Evolutionary conservation across 2,329 filamentous ascomycete genomes (phyloP).

Genomic region (Huntiella moniliformis): DNA sequence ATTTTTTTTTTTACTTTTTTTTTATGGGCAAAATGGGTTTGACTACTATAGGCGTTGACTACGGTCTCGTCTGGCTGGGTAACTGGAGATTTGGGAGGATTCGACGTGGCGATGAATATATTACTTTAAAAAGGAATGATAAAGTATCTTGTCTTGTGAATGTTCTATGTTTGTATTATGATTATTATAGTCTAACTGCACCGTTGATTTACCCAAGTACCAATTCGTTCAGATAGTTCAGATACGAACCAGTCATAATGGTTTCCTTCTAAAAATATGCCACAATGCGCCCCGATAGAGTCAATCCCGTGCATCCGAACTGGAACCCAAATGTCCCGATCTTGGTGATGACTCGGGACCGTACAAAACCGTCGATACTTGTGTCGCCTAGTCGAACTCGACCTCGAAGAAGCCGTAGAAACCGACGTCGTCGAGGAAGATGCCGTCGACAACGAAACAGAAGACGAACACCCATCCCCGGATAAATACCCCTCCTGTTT

Average conservation of each 20-base stretch:
- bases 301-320: conserved; percentile 71
- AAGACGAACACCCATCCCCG: neutral
- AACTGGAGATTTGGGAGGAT: no score
- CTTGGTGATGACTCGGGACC: conserved; percentile 8
- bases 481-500: neutral
- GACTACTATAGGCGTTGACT: no score
- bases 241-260: conserved; percentile 64
- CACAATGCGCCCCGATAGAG: conserved; percentile 70
- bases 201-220: conserved; percentile 48
- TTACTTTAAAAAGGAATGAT: no score
- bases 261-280: conserved; percentile 54
- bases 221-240: conserved; percentile 48
- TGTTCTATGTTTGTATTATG: no score
- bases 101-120: no score
- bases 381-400: neutral
- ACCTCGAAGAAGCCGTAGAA: neutral
- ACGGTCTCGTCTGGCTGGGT: no score
- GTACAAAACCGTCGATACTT: neutral
- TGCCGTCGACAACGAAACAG: neutral
- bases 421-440: neutral
- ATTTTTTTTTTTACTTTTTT: conserved; percentile 3
- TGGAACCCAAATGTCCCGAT: neutral
- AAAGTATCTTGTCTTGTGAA: no score
- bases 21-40: neutral
- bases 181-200: no score